A percentile compares a stretch with the other conserved stretches of the same genome.
Evolutionary conservation across 148 eudicot genomes (phyloP).

Genomic region (Cornus kousa): DNA sequence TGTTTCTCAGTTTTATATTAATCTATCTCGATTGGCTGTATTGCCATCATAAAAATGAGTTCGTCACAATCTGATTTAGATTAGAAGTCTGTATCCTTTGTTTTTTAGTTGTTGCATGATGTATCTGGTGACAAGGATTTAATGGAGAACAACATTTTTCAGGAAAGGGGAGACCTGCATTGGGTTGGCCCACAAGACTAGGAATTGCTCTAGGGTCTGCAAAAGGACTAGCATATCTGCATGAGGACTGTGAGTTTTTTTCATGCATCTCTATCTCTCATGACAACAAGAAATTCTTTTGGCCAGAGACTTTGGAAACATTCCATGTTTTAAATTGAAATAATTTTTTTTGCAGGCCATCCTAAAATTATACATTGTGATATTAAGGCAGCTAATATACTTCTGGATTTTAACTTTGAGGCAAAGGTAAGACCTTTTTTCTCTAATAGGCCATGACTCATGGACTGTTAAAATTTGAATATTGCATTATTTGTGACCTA

Average conservation of each 20-base stretch:
- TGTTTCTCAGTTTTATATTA: neutral
- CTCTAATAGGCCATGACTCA: neutral
- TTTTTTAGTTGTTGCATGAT: neutral
- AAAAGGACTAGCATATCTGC: slow-evolving; percentile 79
- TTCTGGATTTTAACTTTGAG: slow-evolving; percentile 80
- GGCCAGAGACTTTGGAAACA: neutral
- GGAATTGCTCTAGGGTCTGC: slow-evolving; percentile 79
- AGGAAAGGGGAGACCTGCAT: slow-evolving; percentile 56
- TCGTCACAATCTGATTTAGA: neutral
- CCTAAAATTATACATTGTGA: slow-evolving; percentile 97
- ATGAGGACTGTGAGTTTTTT: slow-evolving; percentile 66
- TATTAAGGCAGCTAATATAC: slow-evolving; percentile 94
- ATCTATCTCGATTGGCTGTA: neutral
- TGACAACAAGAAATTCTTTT: neutral
- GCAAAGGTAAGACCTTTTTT: slow-evolving; percentile 62
- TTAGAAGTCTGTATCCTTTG: neutral
- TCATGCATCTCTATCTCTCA: neutral
- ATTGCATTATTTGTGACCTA: neutral
- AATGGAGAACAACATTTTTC: slow-evolving; percentile 21
- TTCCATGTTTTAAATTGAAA: slow-evolving; percentile 9
- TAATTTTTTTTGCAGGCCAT: slow-evolving; percentile 58
- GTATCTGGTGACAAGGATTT: neutral
- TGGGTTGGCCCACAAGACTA: slow-evolving; percentile 69
- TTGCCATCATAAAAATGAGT: neutral
- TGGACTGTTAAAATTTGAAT: neutral